Evolutionary conservation across 805 yeast species (phyloP).

Genomic region (Isabelozyma rhagii): DNA sequence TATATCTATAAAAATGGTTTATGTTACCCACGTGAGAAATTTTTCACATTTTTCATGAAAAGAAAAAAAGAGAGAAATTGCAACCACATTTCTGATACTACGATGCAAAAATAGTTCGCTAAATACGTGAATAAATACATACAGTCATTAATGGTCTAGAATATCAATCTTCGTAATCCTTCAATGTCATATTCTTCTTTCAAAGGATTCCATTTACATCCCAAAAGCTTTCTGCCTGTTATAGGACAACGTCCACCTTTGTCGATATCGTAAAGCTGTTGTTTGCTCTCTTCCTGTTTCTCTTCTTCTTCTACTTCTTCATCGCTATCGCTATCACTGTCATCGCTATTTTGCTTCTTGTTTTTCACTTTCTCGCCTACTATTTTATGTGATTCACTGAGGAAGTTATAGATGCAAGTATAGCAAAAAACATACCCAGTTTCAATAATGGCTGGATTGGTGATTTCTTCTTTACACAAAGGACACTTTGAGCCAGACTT

Average conservation of each 20-base stretch:
- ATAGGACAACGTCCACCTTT: constrained; percentile 80
- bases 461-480: constrained; percentile 59
- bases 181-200: constrained; percentile 66
- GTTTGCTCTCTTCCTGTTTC: constrained; percentile 1
- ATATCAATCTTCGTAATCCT: constrained; percentile 71
- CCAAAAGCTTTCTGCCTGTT: constrained; percentile 67
- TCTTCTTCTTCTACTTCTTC: constrained; percentile 12
- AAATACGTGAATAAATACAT: neutral
- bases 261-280: constrained; percentile 22
- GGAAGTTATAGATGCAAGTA: constrained; percentile 70
- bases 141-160: constrained; percentile 28
- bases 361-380: constrained; percentile 15
- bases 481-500: constrained; percentile 52
- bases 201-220: constrained; percentile 63
- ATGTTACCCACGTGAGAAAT: neutral
- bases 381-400: constrained; percentile 45
- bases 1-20: too few relatives aligned
- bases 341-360: constrained; percentile 5
- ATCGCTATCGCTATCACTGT: constrained; percentile 12
- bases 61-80: neutral
- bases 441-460: constrained; percentile 83
- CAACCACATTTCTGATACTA: neutral
- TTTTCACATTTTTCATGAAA: neutral
- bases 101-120: neutral
- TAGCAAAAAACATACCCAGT: constrained; percentile 91